A percentile compares a stretch with the other conserved stretches of the same genome.
Evolutionary conservation across 768 basidiomycete species (phyloP).

Genomic region (Hysterangium stoloniferum): DNA sequence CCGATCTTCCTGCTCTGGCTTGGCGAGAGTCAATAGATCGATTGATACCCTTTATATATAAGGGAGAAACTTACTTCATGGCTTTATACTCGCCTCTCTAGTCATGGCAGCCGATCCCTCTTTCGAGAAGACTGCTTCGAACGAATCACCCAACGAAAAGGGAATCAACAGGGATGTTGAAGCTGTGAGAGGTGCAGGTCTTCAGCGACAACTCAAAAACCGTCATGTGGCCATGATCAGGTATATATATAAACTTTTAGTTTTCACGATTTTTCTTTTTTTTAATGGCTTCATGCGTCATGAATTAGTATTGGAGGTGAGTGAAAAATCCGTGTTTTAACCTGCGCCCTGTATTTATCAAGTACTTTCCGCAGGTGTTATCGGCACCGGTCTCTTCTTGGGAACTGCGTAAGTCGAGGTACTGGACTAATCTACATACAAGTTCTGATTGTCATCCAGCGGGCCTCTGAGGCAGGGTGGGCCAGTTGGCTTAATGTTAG

Average conservation of each 20-base stretch:
- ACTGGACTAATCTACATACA: not conserved
- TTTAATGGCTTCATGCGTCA: too few relatives aligned
- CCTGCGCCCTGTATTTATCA: not conserved
- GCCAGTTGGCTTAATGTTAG: constrained; percentile 68
- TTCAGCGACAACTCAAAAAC: constrained; percentile 62
- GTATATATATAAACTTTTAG: constrained; percentile 21
- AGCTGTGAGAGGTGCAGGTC: constrained; percentile 15
- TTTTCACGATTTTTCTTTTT: constrained; percentile 3
- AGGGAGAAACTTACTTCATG: too few relatives aligned
- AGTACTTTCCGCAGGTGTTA: constrained; percentile 27
- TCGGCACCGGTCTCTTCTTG: constrained; percentile 57
- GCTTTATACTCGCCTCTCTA: too few relatives aligned
- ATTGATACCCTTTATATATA: too few relatives aligned
- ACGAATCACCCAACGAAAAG: not conserved
- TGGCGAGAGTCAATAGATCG: too few relatives aligned
- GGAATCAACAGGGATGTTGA: not conserved
- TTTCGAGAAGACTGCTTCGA: not conserved
- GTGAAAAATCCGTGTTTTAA: not conserved
- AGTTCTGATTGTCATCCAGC: constrained; percentile 41
- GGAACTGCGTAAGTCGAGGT: constrained; percentile 27
- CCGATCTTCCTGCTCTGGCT: too few relatives aligned
- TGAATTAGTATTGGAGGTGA: constrained; percentile 30
- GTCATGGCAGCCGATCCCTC: not conserved
- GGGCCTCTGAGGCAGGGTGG: constrained; percentile 46
- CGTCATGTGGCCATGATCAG: constrained; percentile 81